These are phyloP conservation scores for Debaryomyces maramus DNA, from an alignment of 805 yeast genomes.

Conservation along the genomic window DNA sequence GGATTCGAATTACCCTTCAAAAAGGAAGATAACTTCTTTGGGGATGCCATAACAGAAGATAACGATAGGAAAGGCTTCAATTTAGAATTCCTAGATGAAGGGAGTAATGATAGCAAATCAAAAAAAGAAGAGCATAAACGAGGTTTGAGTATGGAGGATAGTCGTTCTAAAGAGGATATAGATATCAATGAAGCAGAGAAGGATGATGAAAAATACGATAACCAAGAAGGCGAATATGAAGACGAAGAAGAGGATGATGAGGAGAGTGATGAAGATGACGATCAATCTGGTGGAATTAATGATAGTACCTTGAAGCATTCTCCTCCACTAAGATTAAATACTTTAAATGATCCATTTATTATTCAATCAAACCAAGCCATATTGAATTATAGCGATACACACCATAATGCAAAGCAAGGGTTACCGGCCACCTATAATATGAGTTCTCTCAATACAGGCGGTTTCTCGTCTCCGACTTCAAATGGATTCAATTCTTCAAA, in stretches of 20 bases:
- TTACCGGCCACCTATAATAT: constrained; percentile 2
- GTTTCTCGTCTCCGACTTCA: constrained; percentile 18
- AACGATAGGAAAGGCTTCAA: neutral
- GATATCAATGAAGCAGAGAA: constrained; percentile 2
- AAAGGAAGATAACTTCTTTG: neutral
- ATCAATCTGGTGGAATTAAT: constrained; percentile 12
- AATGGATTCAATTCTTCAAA: constrained; percentile 1
- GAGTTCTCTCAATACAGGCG: constrained; percentile 12
- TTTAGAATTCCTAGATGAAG: neutral
- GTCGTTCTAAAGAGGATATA: no score
- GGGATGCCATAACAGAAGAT: neutral
- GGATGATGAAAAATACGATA: constrained; percentile 11
- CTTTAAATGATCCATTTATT: constrained; percentile 16
- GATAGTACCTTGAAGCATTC: constrained; percentile 14
- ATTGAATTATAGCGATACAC: neutral
- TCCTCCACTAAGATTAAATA: constrained; percentile 30
- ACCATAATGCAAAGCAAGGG: constrained; percentile 5
- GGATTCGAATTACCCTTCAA: constrained; percentile 19
- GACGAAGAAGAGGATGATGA: constrained; percentile 18
- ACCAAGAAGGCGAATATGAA: constrained; percentile 7
- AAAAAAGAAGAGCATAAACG: neutral
- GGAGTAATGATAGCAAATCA: neutral
- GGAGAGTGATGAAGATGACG: constrained; percentile 43
- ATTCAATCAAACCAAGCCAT: neutral
- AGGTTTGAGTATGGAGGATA: neutral